Base-by-base conservation (phyloP, 2,329 filamentous ascomycete genomes). In the Ceratocystis diversiconidia region DNA sequence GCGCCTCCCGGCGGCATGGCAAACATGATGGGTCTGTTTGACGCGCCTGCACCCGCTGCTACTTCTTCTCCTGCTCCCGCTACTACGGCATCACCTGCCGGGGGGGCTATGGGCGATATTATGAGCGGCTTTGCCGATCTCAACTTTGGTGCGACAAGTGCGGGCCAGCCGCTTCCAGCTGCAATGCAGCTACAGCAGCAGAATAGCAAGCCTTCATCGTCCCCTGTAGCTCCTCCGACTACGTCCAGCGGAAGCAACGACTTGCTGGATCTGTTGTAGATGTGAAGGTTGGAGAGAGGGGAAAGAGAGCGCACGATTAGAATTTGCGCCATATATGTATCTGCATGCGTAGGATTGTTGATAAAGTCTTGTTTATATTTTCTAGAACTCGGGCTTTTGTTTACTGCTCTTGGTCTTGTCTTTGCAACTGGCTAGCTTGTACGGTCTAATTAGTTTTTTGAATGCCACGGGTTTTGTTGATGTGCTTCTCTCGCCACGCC, bases 61-160 rank as follows among this genome's bases (percentile, higher is more conserved):
- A 75, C 80, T 25, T 76, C 43, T 17, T 17, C 63, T 2, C 63
- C 57, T 28, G 48, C 61, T 4, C 61, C 65, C 8, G 62, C 79
- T 60, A 68, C 74, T 71, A 68, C 66, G 32, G 77, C 78, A 1
- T 79, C 79, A 1, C 74, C 73, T 5, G 70, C 72, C 30, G 76
- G 76, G 36, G 36, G 36, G 71, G 81, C 86, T 65, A 83, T 96
- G 80, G 89, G 89, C 70, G 92, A 97, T 75, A 78, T 99, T 72
- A 87, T 96, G 79, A 90, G 90, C 72, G 92, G 92, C 0, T 95
- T 99, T 73, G 89, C 86, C 32, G 85, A 85, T 3, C 79, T 99
- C 77, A 86, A 90, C 76, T 79, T 99, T 72, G 82, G 85, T 60
- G 84, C 83, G 50, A 76, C 78, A 4, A 65, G 65, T 28, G 70